Percentiles rank a stretch among this genome's conserved stretches.
Evolutionary conservation across 805 yeast species (phyloP).

Genomic region (Candida insectorum): DNA sequence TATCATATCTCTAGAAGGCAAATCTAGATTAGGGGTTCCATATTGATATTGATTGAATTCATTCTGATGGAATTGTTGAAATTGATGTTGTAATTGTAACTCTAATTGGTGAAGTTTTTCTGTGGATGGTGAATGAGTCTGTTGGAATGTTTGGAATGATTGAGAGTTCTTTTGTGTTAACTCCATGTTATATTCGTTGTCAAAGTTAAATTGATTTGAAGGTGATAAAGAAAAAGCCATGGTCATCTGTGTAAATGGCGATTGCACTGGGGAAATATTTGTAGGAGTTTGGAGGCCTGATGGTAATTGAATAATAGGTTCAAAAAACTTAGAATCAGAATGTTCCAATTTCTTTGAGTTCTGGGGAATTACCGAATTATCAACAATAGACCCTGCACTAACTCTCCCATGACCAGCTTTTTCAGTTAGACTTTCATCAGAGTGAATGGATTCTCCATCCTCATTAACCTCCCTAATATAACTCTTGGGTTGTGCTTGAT

Average conservation of each 20-base stretch:
- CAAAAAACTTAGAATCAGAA: constrained; percentile 5
- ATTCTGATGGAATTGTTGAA: constrained; percentile 13
- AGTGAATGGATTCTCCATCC: constrained; percentile 12
- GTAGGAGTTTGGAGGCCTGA: constrained; percentile 6
- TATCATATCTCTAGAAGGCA: no score
- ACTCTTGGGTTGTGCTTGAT: constrained; percentile 11
- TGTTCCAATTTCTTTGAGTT: neutral
- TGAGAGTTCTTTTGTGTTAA: constrained; percentile 3
- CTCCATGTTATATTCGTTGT: constrained; percentile 2
- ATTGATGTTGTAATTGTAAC: constrained; percentile 14
- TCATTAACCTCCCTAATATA: constrained; percentile 14
- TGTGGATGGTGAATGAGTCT: constrained; percentile 13
- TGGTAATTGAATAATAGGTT: constrained; percentile 7
- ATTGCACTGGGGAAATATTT: constrained; percentile 5
- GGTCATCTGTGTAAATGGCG: constrained; percentile 19
- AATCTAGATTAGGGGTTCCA: constrained; percentile 9
- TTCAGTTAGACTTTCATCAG: constrained; percentile 2
- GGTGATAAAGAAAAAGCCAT: constrained; percentile 17
- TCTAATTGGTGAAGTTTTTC: constrained; percentile 14
- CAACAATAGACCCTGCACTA: no score
- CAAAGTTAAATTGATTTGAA: constrained; percentile 1
- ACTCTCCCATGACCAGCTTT: neutral
- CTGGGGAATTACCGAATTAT: neutral
- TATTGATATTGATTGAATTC: constrained; percentile 13
- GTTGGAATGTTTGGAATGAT: constrained; percentile 12